Conservation (phyloP, 139 green algal genomes). For the Chara braunii region DNA sequence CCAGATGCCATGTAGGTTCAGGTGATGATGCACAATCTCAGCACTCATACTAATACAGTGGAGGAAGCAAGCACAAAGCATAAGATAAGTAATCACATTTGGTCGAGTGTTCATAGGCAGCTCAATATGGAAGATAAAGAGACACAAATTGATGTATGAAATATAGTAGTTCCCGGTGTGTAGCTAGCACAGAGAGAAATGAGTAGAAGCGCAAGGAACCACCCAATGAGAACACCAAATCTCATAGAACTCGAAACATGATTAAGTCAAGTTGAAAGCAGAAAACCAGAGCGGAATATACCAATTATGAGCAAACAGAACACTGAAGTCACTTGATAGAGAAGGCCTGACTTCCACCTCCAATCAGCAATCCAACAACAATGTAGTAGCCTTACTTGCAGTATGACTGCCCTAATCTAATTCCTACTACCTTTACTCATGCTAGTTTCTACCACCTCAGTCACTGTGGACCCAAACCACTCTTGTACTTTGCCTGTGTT, state of each 20-base stretch:
- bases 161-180: not conserved
- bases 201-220: no score
- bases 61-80: not conserved
- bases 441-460: not conserved
- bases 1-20: no score
- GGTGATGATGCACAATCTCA: no score
- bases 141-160: not conserved
- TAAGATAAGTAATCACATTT: not conserved
- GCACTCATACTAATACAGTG: not conserved
- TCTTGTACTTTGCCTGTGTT: not conserved
- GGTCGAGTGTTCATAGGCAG: not conserved
- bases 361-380: no score
- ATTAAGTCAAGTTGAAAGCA: not conserved
- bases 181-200: not conserved
- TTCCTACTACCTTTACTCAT: not conserved
- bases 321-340: no score
- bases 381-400: no score
- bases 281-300: not conserved
- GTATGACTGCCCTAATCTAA: no score
- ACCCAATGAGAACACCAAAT: no score
- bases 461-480: not conserved
- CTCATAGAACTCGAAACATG: not conserved
- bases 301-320: no score
- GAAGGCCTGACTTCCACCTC: no score
- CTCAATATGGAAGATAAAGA: not conserved